Evolutionary conservation across 257 asterid genomes (phyloP).

Genomic region (Nyctanthes arbortristis): DNA sequence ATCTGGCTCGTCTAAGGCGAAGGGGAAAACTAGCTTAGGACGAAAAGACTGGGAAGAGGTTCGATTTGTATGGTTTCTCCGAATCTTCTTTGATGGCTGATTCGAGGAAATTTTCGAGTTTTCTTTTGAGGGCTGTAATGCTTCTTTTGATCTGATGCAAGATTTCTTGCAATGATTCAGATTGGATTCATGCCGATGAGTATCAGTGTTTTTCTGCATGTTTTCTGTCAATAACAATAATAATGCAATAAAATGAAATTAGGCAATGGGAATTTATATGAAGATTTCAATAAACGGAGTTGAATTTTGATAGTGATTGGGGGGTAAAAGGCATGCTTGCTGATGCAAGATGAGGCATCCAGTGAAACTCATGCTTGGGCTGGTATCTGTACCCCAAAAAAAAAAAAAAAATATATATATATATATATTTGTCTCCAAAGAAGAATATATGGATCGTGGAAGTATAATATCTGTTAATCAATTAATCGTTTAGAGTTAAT

Average conservation of each 20-base stretch:
- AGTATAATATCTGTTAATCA: too few relatives aligned
- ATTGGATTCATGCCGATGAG: background rate
- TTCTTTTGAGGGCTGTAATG: background rate
- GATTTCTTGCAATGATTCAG: background rate
- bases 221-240: background rate
- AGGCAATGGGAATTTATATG: background rate
- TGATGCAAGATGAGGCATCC: constrained; percentile 15
- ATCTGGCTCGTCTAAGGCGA: constrained; percentile 27
- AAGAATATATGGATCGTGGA: too few relatives aligned
- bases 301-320: constrained; percentile 15
- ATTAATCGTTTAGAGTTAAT: too few relatives aligned
- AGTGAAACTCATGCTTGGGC: constrained; percentile 11
- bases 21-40: constrained; percentile 38
- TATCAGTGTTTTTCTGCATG: background rate
- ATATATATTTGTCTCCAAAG: too few relatives aligned
- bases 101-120: background rate
- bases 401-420: too few relatives aligned
- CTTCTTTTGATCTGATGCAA: background rate
- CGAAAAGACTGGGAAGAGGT: background rate
- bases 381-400: too few relatives aligned
- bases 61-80: constrained; percentile 5
- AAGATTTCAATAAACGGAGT: background rate
- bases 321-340: constrained; percentile 12
- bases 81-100: constrained; percentile 26
- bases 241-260: background rate